Evolutionary conservation across 345 rosid species (phyloP).

Genomic region (Eucalyptus virginea): DNA sequence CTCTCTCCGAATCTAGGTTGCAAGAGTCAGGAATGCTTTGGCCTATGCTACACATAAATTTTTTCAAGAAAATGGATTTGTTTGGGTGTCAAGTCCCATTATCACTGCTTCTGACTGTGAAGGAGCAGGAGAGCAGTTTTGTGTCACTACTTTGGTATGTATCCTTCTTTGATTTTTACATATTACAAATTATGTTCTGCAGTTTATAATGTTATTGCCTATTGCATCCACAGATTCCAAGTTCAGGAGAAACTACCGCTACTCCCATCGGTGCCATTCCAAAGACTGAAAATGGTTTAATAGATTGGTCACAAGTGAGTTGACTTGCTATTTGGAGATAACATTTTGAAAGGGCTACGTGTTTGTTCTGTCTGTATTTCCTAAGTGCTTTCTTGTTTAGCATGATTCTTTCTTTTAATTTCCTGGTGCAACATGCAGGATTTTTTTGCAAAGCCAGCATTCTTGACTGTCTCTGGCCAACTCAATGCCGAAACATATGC

Average conservation of each 20-base stretch:
- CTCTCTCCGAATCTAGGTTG: constrained; percentile 38
- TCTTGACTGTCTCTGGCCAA: constrained; percentile 97
- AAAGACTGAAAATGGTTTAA: constrained; percentile 57
- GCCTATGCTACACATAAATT: constrained; percentile 93
- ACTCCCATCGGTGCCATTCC: constrained; percentile 58
- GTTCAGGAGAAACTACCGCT: constrained; percentile 42
- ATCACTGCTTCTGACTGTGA: constrained; percentile 95
- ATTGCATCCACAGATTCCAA: constrained; percentile 56
- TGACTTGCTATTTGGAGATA: neutral
- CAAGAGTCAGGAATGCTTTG: constrained; percentile 90
- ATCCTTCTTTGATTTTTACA: neutral
- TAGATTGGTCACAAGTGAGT: constrained; percentile 93
- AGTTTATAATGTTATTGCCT: neutral
- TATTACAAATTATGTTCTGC: neutral
- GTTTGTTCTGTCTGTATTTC: neutral
- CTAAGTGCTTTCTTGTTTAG: neutral
- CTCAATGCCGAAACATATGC: constrained; percentile 98
- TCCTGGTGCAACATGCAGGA: constrained; percentile 30
- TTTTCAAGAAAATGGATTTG: constrained; percentile 89
- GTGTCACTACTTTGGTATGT: constrained; percentile 90
- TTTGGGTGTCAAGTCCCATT: constrained; percentile 97
- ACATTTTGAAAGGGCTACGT: neutral
- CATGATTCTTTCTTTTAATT: neutral
- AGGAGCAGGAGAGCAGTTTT: constrained; percentile 99
- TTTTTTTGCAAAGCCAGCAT: constrained; percentile 95